A percentile compares a stretch with the other conserved stretches of the same genome.
These are phyloP conservation scores for Arachis stenosperma DNA, from an alignment of 306 rosid genomes.

Conservation along the genomic window DNA sequence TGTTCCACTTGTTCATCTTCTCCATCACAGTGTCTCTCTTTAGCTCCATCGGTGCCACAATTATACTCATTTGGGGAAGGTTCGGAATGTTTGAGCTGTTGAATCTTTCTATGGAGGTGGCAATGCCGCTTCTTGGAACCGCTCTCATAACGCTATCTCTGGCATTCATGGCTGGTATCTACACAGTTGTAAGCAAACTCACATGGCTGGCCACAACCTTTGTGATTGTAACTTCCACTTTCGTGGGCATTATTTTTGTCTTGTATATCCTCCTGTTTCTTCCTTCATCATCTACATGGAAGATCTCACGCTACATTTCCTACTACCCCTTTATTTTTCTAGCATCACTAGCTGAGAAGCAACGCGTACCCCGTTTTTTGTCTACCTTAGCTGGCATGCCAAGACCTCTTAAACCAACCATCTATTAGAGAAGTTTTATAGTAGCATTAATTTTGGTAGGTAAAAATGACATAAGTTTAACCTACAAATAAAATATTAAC, in stretches of 20 bases:
- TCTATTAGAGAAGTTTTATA: no score
- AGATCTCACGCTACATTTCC: neutral
- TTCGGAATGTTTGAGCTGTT: no score
- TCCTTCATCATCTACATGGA: neutral
- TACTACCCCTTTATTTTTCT: neutral
- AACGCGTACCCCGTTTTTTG: no score
- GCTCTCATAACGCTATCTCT: slow-evolving; percentile 9
- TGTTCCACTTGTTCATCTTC: slow-evolving; percentile 33
- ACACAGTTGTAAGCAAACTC: slow-evolving; percentile 17
- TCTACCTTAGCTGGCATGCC: no score
- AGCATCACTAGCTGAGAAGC: neutral
- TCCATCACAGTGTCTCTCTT: slow-evolving; percentile 38
- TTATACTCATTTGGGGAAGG: slow-evolving; percentile 31
- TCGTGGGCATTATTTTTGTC: no score
- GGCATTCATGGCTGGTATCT: slow-evolving; percentile 40
- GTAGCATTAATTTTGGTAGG: no score
- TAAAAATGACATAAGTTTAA: no score
- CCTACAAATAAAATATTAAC: no score
- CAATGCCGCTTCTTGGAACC: neutral
- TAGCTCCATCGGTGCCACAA: slow-evolving; percentile 31
- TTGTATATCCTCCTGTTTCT: neutral
- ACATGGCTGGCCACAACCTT: neutral
- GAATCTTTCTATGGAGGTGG: no score
- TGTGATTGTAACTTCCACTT: no score
- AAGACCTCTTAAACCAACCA: no score